Conservation (phyloP, 345 rosid species). For the Erucastrum elatum region DNA sequence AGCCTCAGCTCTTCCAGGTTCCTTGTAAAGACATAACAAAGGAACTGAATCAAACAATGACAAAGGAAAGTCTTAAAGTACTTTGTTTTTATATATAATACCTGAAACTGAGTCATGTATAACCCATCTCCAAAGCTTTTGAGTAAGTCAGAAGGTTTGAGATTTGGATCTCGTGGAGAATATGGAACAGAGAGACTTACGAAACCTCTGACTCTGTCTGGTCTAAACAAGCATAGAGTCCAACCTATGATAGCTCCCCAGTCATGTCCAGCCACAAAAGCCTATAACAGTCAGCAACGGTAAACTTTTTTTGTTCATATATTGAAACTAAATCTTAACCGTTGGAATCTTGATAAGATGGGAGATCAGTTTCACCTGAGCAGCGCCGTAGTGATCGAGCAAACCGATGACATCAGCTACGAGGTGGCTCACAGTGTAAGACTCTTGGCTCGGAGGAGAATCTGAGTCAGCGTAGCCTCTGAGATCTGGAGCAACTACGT, state of each 20-base stretch:
- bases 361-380: slow-evolving; percentile 43
- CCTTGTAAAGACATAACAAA: slow-evolving; percentile 31
- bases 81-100: not conserved
- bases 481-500: slow-evolving; percentile 65
- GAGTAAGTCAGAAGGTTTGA: slow-evolving; percentile 36
- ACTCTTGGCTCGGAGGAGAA: slow-evolving; percentile 47
- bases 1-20: slow-evolving; percentile 74
- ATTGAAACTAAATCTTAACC: not conserved
- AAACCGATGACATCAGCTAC: slow-evolving; percentile 57
- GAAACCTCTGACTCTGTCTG: slow-evolving; percentile 58
- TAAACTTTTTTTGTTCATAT: not conserved
- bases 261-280: slow-evolving; percentile 70
- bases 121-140: slow-evolving; percentile 51
- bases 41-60: not conserved
- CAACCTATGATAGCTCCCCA: slow-evolving; percentile 68
- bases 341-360: not conserved
- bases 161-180: slow-evolving; percentile 43
- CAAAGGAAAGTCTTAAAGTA: not conserved
- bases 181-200: slow-evolving; percentile 53
- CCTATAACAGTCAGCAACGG: slow-evolving; percentile 41
- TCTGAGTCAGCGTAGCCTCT: slow-evolving; percentile 68
- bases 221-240: slow-evolving; percentile 53
- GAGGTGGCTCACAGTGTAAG: slow-evolving; percentile 54
- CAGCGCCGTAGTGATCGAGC: slow-evolving; percentile 52
- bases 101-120: slow-evolving; percentile 71